These are phyloP conservation scores for Dianthus caryophyllus DNA, from an alignment of 148 eudicot genomes.

Conservation along the genomic window DNA sequence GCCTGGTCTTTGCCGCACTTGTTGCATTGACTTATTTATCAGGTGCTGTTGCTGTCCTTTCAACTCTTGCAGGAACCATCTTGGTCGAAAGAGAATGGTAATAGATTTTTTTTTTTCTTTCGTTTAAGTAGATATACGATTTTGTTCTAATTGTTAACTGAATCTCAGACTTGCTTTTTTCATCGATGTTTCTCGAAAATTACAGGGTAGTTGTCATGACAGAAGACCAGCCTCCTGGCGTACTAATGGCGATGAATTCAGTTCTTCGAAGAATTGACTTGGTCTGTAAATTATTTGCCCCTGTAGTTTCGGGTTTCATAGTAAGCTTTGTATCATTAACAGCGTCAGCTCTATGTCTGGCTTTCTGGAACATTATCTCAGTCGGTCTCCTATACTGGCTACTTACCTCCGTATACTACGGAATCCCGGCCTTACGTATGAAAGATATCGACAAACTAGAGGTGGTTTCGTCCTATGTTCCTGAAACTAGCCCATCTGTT, in stretches of 20 bases:
- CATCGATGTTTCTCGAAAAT: background rate
- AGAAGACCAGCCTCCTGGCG: slow-evolving; percentile 58
- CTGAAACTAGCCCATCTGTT: slow-evolving; percentile 31
- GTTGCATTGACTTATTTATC: slow-evolving; percentile 52
- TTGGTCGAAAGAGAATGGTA: slow-evolving; percentile 97
- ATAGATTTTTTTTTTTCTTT: background rate
- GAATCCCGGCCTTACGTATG: slow-evolving; percentile 53
- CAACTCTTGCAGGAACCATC: slow-evolving; percentile 92
- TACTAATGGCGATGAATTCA: slow-evolving; percentile 64
- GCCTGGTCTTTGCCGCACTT: slow-evolving; percentile 43
- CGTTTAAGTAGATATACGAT: too few relatives aligned
- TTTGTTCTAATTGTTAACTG: too few relatives aligned
- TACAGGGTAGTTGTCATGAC: slow-evolving; percentile 89
- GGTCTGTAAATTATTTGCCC: slow-evolving; percentile 75
- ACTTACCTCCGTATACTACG: slow-evolving; percentile 64
- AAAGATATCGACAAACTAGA: slow-evolving; percentile 38
- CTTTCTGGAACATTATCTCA: slow-evolving; percentile 64
- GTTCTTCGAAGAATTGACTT: slow-evolving; percentile 75
- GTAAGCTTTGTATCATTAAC: slow-evolving; percentile 70
- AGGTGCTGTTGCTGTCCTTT: slow-evolving; percentile 84
- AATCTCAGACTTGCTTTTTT: too few relatives aligned
- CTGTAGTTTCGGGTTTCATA: slow-evolving; percentile 76
- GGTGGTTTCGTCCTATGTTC: slow-evolving; percentile 25
- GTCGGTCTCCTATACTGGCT: slow-evolving; percentile 75
- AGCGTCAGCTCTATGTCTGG: slow-evolving; percentile 62